Evolutionary conservation across 148 eudicot species (phyloP).

Genomic region (Gaultheria prostrata): DNA sequence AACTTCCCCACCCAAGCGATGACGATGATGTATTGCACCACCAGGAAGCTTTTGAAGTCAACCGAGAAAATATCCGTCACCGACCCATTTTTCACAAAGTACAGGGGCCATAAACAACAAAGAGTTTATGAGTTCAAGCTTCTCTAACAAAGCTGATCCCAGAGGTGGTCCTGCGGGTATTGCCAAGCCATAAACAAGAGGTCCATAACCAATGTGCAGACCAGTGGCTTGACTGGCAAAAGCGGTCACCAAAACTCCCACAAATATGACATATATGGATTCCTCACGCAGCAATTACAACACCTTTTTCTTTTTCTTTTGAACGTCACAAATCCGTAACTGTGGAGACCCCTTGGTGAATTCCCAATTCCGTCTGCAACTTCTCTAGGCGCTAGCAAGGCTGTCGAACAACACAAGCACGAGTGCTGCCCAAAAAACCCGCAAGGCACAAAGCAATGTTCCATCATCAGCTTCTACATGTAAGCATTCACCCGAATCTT

Average conservation of each 20-base stretch:
- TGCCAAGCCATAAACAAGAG: conserved; percentile 17
- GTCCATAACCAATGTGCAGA: conserved; percentile 17
- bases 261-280: conserved; percentile 2
- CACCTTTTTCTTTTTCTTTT: background rate
- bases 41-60: conserved; percentile 5
- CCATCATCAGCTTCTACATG: background rate
- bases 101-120: conserved; percentile 21
- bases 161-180: conserved; percentile 23
- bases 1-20: conserved; percentile 20
- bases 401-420: background rate
- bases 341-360: background rate
- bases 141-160: conserved; percentile 19
- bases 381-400: background rate
- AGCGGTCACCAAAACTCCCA: conserved; percentile 1
- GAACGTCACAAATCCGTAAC: background rate
- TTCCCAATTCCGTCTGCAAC: background rate
- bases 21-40: conserved; percentile 10
- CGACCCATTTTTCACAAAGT: conserved; percentile 18
- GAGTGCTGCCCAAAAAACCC: background rate
- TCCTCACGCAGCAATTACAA: background rate
- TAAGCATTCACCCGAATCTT: background rate
- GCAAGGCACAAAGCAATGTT: background rate
- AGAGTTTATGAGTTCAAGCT: conserved; percentile 18
- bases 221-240: conserved; percentile 15
- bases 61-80: conserved; percentile 4